Evolutionary conservation across 805 yeast species (phyloP), one percentile per base, ranked within the genome.

Genomic region (Kazachstania africana): DNA sequence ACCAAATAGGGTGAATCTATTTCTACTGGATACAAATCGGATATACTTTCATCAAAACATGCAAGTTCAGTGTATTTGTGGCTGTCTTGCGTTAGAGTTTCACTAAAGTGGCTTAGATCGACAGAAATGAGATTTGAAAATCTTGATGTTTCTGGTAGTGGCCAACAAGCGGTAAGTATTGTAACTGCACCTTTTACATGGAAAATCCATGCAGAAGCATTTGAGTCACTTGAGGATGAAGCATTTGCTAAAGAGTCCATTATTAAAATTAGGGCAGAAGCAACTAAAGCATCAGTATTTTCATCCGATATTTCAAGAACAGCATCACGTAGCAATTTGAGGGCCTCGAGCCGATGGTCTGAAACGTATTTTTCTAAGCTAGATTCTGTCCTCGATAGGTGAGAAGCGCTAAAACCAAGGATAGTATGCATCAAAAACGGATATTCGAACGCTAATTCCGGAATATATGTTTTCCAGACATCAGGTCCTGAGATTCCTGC

Each of bases 121-220:
- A 83, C 87, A n/a, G 88, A 78, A 26, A 82, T 77, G 40, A 78
- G 66, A 40, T 74, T 68, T 47, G 72, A 70, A 50, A 78, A 78
- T 33, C 79, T 56, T 3, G 84, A 77, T 10, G 67, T 64, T 28
- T 73, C 76, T 28, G 77, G 76, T 30, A 85, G 61, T 4, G 95
- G 95, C 85, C 95, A 84, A n/a, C 87, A 95, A 1, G 95, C 94
- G 2, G 95, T 81, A 31, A 88, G 63, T 33, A 88, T 88, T 0
- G 96, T 87, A 5, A 95, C 95, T 0, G 96, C 95, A 20, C 96
- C 97, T 45, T 91, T 81, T 9, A 88, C 95, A 48, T 88, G 96
- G 63, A 83, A 91, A 35, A 88, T 76, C 97, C 97, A 88, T 0
- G 96, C 94, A 3, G 91, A 76, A 2, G 96, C 27, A 15, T 21